Conservation (phyloP, 345 rosid species). For the Bruguiera parviflora region DNA sequence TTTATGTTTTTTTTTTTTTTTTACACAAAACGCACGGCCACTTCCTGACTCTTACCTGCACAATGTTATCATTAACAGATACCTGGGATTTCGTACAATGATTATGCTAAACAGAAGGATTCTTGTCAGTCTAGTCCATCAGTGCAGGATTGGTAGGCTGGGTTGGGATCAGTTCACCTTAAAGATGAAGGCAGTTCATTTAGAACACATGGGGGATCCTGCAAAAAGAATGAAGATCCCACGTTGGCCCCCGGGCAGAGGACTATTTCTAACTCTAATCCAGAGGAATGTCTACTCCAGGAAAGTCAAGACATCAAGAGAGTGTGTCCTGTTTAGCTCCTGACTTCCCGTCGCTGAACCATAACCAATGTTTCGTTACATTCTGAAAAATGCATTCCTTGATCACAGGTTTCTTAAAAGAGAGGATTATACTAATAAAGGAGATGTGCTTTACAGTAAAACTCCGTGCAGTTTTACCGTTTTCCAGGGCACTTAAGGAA, state of each 20-base stretch:
- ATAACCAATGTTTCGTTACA: neutral
- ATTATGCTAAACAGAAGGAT: slow-evolving; percentile 29
- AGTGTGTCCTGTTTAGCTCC: neutral
- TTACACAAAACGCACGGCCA: neutral
- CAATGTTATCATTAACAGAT: slow-evolving; percentile 17
- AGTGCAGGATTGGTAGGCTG: slow-evolving; percentile 21
- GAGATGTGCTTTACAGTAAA: too few species aligned
- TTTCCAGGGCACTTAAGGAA: too few species aligned
- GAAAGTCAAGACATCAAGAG: slow-evolving; percentile 7
- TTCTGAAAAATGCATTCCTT: too few species aligned
- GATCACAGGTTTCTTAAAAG: too few species aligned
- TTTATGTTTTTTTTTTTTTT: too few species aligned
- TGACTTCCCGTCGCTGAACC: neutral
- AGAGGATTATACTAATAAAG: too few species aligned
- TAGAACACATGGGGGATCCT: slow-evolving; percentile 28
- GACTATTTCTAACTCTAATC: slow-evolving; percentile 50
- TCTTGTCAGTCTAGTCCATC: slow-evolving; percentile 30
- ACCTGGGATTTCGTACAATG: slow-evolving; percentile 32
- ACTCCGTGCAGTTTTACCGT: too few species aligned
- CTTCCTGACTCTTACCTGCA: neutral
- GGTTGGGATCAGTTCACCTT: slow-evolving; percentile 36
- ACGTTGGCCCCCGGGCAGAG: slow-evolving; percentile 44
- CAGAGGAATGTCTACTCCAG: slow-evolving; percentile 40
- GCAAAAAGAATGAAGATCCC: slow-evolving; percentile 29
- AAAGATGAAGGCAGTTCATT: slow-evolving; percentile 28